These are phyloP conservation scores for Chaetomiaceae sp. DNA, from an alignment of 2,329 filamentous ascomycete species.

Conservation along the genomic window DNA sequence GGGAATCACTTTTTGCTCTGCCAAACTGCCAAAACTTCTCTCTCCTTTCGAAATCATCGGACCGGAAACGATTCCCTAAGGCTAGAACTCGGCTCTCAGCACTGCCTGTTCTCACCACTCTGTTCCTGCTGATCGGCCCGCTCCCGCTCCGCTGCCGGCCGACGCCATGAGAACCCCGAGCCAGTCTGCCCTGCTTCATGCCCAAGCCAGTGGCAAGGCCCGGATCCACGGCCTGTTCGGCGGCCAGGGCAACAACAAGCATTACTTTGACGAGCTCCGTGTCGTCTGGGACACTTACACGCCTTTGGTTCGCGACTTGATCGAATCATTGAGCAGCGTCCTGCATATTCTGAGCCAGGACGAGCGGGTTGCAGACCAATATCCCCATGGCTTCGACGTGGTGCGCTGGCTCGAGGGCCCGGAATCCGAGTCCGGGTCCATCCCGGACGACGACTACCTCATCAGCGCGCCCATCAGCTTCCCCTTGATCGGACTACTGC, in stretches of 20 bases:
- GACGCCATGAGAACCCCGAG: neutral
- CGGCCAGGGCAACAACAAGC: constrained; percentile 5
- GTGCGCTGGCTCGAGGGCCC: neutral
- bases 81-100: too few species aligned
- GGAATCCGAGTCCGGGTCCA: neutral
- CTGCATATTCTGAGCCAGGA: neutral
- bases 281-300: neutral
- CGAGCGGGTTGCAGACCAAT: neutral
- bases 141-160: neutral
- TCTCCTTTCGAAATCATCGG: neutral
- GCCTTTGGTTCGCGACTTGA: neutral
- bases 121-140: neutral
- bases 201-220: neutral
- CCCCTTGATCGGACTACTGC: constrained; percentile 1
- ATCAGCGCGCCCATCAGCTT: constrained; percentile 6
- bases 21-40: neutral
- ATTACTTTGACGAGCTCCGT: constrained; percentile 1
- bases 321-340: neutral
- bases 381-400: neutral
- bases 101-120: too few species aligned
- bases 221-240: constrained; percentile 1
- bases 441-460: constrained; percentile 4
- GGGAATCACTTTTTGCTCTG: neutral
- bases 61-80: neutral
- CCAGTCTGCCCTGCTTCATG: neutral